Evolutionary conservation across 805 yeast species (phyloP), one percentile per base, ranked within the genome.

Genomic region (Ogataea ganodermae): DNA sequence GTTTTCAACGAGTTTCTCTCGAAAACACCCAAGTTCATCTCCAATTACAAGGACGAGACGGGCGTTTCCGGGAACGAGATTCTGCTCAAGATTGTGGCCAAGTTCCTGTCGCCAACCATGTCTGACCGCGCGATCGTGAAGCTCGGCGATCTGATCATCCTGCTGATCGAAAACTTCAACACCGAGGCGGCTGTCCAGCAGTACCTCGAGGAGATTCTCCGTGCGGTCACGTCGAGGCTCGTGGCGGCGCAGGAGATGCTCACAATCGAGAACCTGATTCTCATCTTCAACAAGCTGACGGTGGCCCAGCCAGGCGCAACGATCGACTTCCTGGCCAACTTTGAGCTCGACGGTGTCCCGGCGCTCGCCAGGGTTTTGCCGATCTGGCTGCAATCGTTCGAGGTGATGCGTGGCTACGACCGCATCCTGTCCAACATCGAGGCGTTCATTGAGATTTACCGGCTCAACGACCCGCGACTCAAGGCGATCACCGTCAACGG

Each of bases 351-450:
- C 3, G 46, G 50, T 2, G 52, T 14, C 49, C 57, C 73, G 21
- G 84, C 86, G 1, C 69, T 90, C 8, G 69, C 70, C 20, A 66
- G 76, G 3, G 79, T 89, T 1, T 63, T 92, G 43, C 83, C 84
- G 2, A 83, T 86, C 43, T 94, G 98, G 98, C 76, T 92, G 41
- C 80, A 79, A 21, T 78, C 89, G 2, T 91, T 89, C 65, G 92
- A 88, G 56, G 81, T 84, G 1, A 78, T 91, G 32, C 74, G 92
- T 50, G 97, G 97, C 0, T 82, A 76, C 47, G 86, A 82, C 22
- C 81, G 81, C 48, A 89, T 91, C 41, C 74, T 79, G 51, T 80
- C 73, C 36, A 81, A 80, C 58, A 76, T 87, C n/a, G 61, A 78
- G 23, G 96, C 97, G 0, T 72, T 94, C 33, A 82, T 81, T 26